Percentiles rank a stretch among this genome's conserved stretches.
These are phyloP conservation scores for Phalaenopsis equestris DNA, from an alignment of 106 monocot genomes.

Conservation along the genomic window DNA sequence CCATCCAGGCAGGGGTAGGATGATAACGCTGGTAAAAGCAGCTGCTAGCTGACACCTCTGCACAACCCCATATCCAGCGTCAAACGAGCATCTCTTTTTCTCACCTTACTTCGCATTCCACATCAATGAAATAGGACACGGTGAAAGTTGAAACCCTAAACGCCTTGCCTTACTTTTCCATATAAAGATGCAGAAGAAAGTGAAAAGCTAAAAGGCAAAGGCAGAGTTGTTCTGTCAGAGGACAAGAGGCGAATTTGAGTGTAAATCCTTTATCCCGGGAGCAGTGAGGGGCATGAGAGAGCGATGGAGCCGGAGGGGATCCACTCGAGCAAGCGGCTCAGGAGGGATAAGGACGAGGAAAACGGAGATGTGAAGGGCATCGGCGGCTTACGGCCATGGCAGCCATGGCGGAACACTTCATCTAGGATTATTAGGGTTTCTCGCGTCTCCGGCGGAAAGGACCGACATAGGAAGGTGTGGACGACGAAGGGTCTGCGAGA, in stretches of 20 bases:
- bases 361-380: not conserved
- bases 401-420: conserved; percentile 5
- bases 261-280: not conserved
- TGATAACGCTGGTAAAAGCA: not conserved
- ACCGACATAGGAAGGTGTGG: conserved; percentile 10
- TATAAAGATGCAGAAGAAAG: conserved; percentile 8
- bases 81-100: conserved; percentile 4
- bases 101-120: not conserved
- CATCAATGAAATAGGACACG: conserved; percentile 8
- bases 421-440: conserved; percentile 12
- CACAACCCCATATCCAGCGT: not conserved
- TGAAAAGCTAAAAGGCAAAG: not conserved
- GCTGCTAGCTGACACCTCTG: not conserved
- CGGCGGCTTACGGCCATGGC: conserved; percentile 1
- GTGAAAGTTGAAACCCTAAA: conserved; percentile 9
- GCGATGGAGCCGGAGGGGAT: conserved; percentile 5
- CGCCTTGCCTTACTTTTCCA: not conserved
- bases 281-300: conserved; percentile 5
- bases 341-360: not conserved
- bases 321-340: not conserved
- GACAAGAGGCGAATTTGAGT: not conserved
- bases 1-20: not conserved
- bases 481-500: conserved; percentile 19
- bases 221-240: not conserved
- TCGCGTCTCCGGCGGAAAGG: conserved; percentile 7